Evolutionary conservation across 257 asterid species (phyloP), one percentile per base, ranked within the genome.

Genomic region (Voacanga thouarsii): DNA sequence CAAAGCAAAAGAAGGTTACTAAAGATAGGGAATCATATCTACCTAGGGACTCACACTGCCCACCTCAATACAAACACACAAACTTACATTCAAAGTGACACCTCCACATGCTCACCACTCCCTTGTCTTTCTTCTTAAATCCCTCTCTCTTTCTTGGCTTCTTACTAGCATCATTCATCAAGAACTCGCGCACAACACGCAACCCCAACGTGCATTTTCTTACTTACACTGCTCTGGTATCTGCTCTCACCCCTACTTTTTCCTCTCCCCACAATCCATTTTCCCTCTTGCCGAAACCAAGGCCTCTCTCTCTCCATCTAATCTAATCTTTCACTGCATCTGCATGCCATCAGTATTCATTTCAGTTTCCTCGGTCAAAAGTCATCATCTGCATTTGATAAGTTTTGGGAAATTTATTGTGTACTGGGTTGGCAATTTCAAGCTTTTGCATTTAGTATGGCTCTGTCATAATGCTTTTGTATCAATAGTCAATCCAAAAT

Each of bases 151-250:
- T 18, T 19, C 30, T 51, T 72, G 68, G 60, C 75, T 21, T 30
- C 76, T 72, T 30, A 21, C 21, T 50, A 51, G 44, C 64, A 49
- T 53, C 77, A 72, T 7, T 45, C 60, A 60, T 30, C 16, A 37
- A 65, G 59, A 74, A 65, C 82, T 79, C 79, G 82, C 82, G 82
- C 75, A 79, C 75, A 79, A 79, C 79, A 79, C 82, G 82, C 82
- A 79, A 79, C 75, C 79, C 75, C 63, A 51, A 74, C 82, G 71
- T 65, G 75, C 75, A 74, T 60, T 60, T 23, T 19, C 47, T 72
- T 60, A n/a, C 70, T 73, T 64, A 37, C 74, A 72, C 74, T 12
- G 65, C 73, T 51, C 57, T 75, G 70, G 68, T 37, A 55, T 76
- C 79, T 76, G 56, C 26, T 10, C 19, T 59, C 19, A 75, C 26